Evolutionary conservation across 129 eudicot species (phyloP).

Genomic region (carrot (Daucus carota)): DH1_v3.0 NC_030386.2:24521501-24522000

Average conservation of each 20-base stretch:
- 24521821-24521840: constrained; percentile 93
- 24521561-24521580: constrained; percentile 92
- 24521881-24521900: constrained; percentile 77
- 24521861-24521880: constrained; percentile 97
- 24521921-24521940: background rate
- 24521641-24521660: constrained; percentile 51
- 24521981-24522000: constrained; percentile 47
- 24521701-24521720: constrained; percentile 66
- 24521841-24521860: constrained; percentile 90
- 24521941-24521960: background rate
- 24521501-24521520: constrained; percentile 32
- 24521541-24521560: constrained; percentile 90
- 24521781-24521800: constrained; percentile 88
- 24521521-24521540: constrained; percentile 96
- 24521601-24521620: constrained; percentile 77
- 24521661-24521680: constrained; percentile 1
- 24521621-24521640: constrained; percentile 87
- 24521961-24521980: background rate
- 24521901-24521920: constrained; percentile 78
- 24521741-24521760: constrained; percentile 85
- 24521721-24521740: constrained; percentile 96
- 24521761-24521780: constrained; percentile 82
- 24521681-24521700: constrained; percentile 19
- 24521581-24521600: constrained; percentile 72
- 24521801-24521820: constrained; percentile 86